Base-by-base conservation (phyloP, 2,329 filamentous ascomycete genomes). In the Clarireedia homoeocarpa region DNA sequence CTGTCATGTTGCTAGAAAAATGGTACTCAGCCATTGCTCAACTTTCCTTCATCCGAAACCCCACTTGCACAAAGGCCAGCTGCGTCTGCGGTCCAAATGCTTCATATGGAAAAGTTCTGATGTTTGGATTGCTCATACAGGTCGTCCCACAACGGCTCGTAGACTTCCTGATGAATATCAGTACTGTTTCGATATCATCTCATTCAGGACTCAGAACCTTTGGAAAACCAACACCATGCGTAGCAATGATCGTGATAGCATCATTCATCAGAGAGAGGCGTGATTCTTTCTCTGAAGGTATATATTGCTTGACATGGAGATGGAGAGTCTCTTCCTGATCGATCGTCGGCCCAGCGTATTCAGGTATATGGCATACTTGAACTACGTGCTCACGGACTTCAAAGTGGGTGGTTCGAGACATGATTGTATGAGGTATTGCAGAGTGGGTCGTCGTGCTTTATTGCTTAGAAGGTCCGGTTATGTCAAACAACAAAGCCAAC, bases 201-300 rank as follows among this genome's bases (percentile, higher is more conserved):
- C 1, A 24, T 14, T 14, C 5, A 23, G 6, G 9, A 51, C 30
- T 52, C 69, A 88, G 30, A 34, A 34, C 88, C 79, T 96, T 96
- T 15, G 89, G 87, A 63, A 96, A 95, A 7, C 86, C 91, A 72
- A 95, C 96, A 51, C 89, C 91, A 72, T 96, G 91, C 1, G 86
- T 85, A 6, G 80, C 89, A 52, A 96, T 82, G 2, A 48, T 36
- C 10, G 46, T 36, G 14, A 36, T 15, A 12, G 26, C 26, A 17
- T 23, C 10, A 6, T 48, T 34, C 27, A 6, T 48, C 24, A 12
- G 4, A 9, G 4, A 4, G 10, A n/a, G 12, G 4, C 7, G 1
- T 17, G 42, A 14, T 26, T n/a, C 23, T 17, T 48, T 17, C 6
- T 17, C 23, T 4, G 17, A 6, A 15, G 46, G 46, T 48, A 12